Percentiles rank a stretch among this genome's conserved stretches.
phyloP scores from a whole-genome alignment of 768 basidiomycete genomes.

The Podaxis sp. region DNA sequence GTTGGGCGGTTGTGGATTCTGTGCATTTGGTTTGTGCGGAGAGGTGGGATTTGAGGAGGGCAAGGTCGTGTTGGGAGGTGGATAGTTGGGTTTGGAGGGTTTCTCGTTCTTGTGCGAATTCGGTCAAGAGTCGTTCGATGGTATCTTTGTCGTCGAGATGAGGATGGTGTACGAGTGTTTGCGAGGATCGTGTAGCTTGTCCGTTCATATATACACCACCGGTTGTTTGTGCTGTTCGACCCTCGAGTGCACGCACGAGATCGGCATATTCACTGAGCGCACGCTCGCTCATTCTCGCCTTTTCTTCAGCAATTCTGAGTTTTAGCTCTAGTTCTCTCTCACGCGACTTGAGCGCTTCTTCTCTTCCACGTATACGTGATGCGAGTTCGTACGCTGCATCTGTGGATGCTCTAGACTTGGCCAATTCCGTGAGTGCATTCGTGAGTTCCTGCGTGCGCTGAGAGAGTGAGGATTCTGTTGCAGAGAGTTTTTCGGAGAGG shows the following conservation, averaged over 20 bases:
- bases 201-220: not conserved
- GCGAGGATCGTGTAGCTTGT: not conserved
- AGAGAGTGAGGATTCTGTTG: slow-evolving; percentile 53
- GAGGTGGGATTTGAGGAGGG: slow-evolving; percentile 33
- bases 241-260: slow-evolving; percentile 63
- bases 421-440: slow-evolving; percentile 36
- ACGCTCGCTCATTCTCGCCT: slow-evolving; percentile 55
- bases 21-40: slow-evolving; percentile 42
- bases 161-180: not conserved
- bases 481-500: slow-evolving; percentile 61
- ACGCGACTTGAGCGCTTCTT: slow-evolving; percentile 47
- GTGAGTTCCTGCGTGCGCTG: slow-evolving; percentile 45
- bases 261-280: slow-evolving; percentile 73
- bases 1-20: slow-evolving; percentile 37
- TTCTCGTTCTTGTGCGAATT: slow-evolving; percentile 46
- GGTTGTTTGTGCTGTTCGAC: slow-evolving; percentile 19
- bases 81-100: slow-evolving; percentile 38
- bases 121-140: slow-evolving; percentile 43
- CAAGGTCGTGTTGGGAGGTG: slow-evolving; percentile 40
- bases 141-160: slow-evolving; percentile 39
- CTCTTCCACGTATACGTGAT: slow-evolving; percentile 45
- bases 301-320: slow-evolving; percentile 48
- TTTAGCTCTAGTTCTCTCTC: slow-evolving; percentile 45
- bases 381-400: slow-evolving; percentile 55
- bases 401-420: slow-evolving; percentile 34